Evolutionary conservation across 306 rosid species (phyloP), one percentile per base, ranked within the genome.

Genomic region (Fragaria iinumae): DNA sequence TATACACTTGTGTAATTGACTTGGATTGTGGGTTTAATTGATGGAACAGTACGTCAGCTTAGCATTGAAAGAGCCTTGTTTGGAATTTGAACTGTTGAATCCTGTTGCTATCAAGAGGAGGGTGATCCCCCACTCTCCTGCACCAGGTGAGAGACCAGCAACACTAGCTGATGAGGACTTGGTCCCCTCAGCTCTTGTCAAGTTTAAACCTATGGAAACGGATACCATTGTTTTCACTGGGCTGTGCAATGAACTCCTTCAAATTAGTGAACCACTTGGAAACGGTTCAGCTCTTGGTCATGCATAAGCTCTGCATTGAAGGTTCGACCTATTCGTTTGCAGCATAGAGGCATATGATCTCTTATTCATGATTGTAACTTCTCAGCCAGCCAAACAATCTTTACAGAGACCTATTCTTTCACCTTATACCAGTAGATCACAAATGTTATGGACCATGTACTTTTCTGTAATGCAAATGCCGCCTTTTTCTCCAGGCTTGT

Each of bases 141-240:
- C 77, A 57, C 66, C 83, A 68, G 97, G 93, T 36, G 80, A 82
- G 82, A 89, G 71, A 13, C 77, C 80, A 11, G 76, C 43, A 72
- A 92, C 97, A 49, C 85, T 95, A 43, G 92, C 89, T 73, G 97
- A 95, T 39, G 98, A 92, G 80, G 90, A 92, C 69, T 83, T 92
- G 83, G 97, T 92, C 39, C 99, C 99, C 68, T 92, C 92, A 3
- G 98, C 93, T 83, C 91, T 95, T 47, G 75, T 95, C 16, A 95
- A 95, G 92, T 92, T 92, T 83, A 90, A 80, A 85, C 98, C 99
- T 12, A 82, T 80, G 17, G 99, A 95, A 88, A 89, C 99, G 12
- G 99, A 95, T 80, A 86, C 97, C 39, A 78, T 92, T 68, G 90
- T 91, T 66, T 95, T 84, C 90, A 91, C 90, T 1, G 97, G 99